Evolutionary conservation across 2,329 filamentous ascomycete species (phyloP), one percentile per base, ranked within the genome.

Genomic region (Aspergillus calidoustus): DNA sequence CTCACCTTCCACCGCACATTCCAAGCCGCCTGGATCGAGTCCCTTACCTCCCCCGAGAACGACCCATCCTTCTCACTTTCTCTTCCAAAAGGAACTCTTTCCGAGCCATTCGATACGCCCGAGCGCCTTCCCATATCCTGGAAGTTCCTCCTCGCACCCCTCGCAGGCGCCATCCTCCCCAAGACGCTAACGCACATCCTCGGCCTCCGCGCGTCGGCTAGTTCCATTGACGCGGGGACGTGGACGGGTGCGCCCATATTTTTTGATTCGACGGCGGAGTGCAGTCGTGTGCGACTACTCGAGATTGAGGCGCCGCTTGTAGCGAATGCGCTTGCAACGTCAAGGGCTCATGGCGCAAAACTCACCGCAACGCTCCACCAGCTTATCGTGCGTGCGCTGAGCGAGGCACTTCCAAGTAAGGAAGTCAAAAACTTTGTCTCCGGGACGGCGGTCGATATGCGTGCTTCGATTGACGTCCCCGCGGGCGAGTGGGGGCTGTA

Each of bases 1-100:
- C 55, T 75, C 0, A 67, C 76, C 4, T 82, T 84, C 59, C 81
- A 83, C 59, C 70, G 67, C 3, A 73, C 77, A 0, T 77, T 83
- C 51, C 66, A 81, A 11, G 23, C 71, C 7, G 49, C 57, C 0
- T 53, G 38, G 57, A 43, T 19, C 6, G 7, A 48, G 8, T 25
- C 28, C 25, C 9, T 23, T n/a, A 11, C 41, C 3, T 19, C 3
- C 5, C 7, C 8, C 1, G 15, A 25, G 3, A 50, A 48, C 8
- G 51, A 38, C 3, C 7, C 22, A 1, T 61, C 62, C 28, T 58
- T 41, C 13, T n/a, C 63, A 7, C 17, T 67, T 17, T 72, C 68
- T 3, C 55, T 71, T 30, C 50, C 70, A 8, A 52, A 25, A 3
- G 50, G 23, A 30, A 56, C 66, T 1, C 67, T 81, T 2, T 70